A percentile compares a stretch with the other conserved stretches of the same genome.
phyloP scores from a whole-genome alignment of 768 basidiomycete species.

The Phylloporus rhodoxanthus region DNA sequence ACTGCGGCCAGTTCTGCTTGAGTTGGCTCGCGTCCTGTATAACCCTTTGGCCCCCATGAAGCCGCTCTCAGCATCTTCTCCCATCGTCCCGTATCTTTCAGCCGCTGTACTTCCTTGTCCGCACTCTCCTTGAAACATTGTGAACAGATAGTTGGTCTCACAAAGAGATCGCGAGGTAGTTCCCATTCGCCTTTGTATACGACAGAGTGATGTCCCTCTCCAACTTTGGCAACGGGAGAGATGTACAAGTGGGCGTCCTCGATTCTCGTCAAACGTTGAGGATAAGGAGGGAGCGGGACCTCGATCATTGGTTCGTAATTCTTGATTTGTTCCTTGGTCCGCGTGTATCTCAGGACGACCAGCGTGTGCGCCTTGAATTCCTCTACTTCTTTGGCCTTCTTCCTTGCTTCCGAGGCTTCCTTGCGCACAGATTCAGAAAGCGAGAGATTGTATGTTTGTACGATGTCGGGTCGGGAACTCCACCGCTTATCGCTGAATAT shows the following conservation, averaged over 20 bases:
- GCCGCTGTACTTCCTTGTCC: constrained; percentile 13
- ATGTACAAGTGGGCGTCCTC: constrained; percentile 48
- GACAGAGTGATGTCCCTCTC: constrained; percentile 47
- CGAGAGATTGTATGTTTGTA: constrained; percentile 29
- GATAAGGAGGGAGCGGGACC: constrained; percentile 26
- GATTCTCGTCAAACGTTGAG: constrained; percentile 14
- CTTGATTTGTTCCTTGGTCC: constrained; percentile 18
- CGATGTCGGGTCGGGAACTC: constrained; percentile 27
- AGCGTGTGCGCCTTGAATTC: constrained; percentile 12
- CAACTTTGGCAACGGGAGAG: constrained; percentile 32
- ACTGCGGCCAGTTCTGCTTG: neutral
- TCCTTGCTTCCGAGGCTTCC: constrained; percentile 1
- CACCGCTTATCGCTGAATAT: constrained; percentile 15
- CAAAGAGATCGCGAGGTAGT: constrained; percentile 40
- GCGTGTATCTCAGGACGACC: constrained; percentile 19
- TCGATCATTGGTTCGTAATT: constrained; percentile 25
- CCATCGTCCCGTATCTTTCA: constrained; percentile 24
- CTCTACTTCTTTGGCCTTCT: constrained; percentile 7
- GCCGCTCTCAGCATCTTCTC: constrained; percentile 11
- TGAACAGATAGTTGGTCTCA: constrained; percentile 32
- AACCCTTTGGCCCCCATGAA: constrained; percentile 10
- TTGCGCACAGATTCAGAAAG: constrained; percentile 1
- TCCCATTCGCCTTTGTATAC: constrained; percentile 50
- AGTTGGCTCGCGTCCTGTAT: neutral
- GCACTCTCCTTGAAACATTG: constrained; percentile 34